These are phyloP conservation scores for Trichophyton mentagrophytes DNA, from an alignment of 2,329 filamentous ascomycete genomes.

Conservation along the genomic window DNA sequence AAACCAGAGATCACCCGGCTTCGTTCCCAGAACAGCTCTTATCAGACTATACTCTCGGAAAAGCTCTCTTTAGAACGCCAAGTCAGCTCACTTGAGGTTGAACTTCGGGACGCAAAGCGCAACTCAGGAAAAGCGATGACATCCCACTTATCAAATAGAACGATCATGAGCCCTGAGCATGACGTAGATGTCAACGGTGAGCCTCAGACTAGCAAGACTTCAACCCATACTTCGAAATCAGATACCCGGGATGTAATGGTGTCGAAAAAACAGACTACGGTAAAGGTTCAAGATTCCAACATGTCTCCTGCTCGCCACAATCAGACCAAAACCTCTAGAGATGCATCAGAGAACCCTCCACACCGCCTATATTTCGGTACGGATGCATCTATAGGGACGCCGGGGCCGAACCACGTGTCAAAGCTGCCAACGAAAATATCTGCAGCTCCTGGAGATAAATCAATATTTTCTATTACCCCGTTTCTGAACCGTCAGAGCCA, in stretches of 20 bases:
- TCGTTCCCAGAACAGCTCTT: conserved; percentile 43
- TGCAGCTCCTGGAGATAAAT: conserved; percentile 66
- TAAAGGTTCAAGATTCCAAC: conserved; percentile 24
- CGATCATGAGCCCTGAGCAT: neutral
- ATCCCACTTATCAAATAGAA: neutral
- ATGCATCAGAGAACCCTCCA: neutral
- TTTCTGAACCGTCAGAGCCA: conserved; percentile 67
- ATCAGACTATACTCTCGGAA: conserved; percentile 60
- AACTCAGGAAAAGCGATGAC: conserved; percentile 22
- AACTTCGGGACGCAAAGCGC: conserved; percentile 64
- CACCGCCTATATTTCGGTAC: neutral
- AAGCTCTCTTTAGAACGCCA: conserved; percentile 71
- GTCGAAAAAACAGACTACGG: conserved; percentile 15
- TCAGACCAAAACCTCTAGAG: neutral
- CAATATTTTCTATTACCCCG: conserved; percentile 83
- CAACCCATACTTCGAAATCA: conserved; percentile 21
- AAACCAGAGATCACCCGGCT: conserved; percentile 52
- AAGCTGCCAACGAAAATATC: conserved; percentile 49
- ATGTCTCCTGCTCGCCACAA: conserved; percentile 23
- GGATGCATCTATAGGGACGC: conserved; percentile 32
- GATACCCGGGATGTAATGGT: conserved; percentile 22
- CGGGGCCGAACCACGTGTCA: conserved; percentile 34
- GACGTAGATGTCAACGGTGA: neutral
- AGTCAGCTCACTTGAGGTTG: conserved; percentile 61
- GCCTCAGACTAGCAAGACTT: neutral